phyloP scores from a whole-genome alignment of 768 basidiomycete genomes.

The Suillus plorans region DNA sequence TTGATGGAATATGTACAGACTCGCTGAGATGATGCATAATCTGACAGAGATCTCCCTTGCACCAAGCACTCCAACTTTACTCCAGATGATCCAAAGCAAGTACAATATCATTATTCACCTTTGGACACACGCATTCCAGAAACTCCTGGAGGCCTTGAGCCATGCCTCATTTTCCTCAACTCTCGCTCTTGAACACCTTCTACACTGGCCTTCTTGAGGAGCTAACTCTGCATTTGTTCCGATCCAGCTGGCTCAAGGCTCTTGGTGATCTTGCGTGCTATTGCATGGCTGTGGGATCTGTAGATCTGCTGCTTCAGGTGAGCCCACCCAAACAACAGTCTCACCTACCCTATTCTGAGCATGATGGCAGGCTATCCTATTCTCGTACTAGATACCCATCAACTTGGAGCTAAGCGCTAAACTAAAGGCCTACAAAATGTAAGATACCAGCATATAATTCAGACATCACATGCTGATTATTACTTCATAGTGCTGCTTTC shows the following conservation, averaged over 20 bases:
- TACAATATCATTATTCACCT: too few relatives aligned
- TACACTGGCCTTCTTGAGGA: constrained; percentile 91
- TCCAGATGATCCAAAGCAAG: too few relatives aligned
- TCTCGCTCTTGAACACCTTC: constrained; percentile 83
- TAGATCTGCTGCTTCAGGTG: too few relatives aligned
- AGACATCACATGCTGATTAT: not conserved
- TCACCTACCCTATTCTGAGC: too few relatives aligned
- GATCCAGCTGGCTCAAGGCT: constrained; percentile 92
- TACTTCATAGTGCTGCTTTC: not conserved
- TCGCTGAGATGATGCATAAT: not conserved
- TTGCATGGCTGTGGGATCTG: too few relatives aligned
- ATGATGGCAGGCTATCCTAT: not conserved
- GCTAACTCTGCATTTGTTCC: constrained; percentile 63
- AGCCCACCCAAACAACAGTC: too few relatives aligned
- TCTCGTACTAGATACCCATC: not conserved
- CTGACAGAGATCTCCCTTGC: too few relatives aligned
- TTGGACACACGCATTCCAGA: too few relatives aligned
- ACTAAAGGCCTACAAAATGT: not conserved
- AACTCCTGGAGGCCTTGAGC: constrained; percentile 19
- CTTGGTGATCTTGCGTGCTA: constrained; percentile 42
- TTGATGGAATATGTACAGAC: not conserved
- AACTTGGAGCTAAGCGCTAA: not conserved
- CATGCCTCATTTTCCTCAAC: constrained; percentile 64
- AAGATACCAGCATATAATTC: not conserved
- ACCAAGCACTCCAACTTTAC: too few relatives aligned